Evolutionary conservation across 176 grass and related monocot genomes (phyloP), one percentile per base, ranked within the genome.

Genomic region (Avena eriantha): DNA sequence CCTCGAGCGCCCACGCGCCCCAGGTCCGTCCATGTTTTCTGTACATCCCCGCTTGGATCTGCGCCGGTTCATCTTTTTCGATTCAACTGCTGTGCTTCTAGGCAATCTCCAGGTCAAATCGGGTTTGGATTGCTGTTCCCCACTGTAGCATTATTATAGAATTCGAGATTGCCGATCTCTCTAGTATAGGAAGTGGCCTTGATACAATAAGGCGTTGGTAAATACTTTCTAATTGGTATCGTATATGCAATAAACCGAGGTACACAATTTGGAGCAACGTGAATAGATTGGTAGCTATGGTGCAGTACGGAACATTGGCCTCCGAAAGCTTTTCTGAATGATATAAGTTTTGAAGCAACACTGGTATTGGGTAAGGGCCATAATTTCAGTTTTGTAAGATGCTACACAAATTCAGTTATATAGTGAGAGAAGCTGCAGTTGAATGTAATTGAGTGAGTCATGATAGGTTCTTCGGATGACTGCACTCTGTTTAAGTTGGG

Each of bases 1-100:
- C 72, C 86, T 94, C 36, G 92, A 94, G 83, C 76, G 89, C 60
- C 89, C 89, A 5, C 92, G 86, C 1, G 69, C 92, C 45, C 89
- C 92, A 84, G 92, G 92, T 94, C 14, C 14, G 72, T 26, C 72
- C 1, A 3, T 16, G 21, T 22, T 8, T 13, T 73, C 10, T 15
- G 1, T 29, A 16, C 24, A 65, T 36, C 8, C 66, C 33, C 17
- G 1, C 33, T 35, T 69, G 21, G 66, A 69, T 74, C n/a, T 31
- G 9, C 59, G 10, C 11, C 69, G 33, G 2, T 78, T 22, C 11
- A 8, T 39, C 22, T 75, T 6, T 16, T 48, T 15, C 41, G 4
- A 9, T 49, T 16, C 64, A 67, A 3, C 41, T 22, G 43, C 19
- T 22, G 41, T 49, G 2, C 8, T 71, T 9, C 68, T 71, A 22